phyloP scores from a whole-genome alignment of 2,329 filamentous ascomycete genomes.

The Grosmannia huntii region DNA sequence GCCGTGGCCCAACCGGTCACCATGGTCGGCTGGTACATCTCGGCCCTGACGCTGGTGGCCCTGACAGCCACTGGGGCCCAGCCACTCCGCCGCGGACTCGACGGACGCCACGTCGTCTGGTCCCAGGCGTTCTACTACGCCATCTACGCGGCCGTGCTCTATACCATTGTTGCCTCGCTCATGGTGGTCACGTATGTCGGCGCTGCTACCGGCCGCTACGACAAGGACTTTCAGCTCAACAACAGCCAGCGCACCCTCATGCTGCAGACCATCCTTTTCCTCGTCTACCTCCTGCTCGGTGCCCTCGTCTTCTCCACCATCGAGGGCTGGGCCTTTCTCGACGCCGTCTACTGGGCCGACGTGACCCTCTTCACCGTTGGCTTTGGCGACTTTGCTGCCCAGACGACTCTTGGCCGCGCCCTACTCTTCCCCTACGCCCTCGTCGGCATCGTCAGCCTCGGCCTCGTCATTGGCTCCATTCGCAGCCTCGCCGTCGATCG shows the following conservation, averaged over 20 bases:
- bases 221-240: constrained; percentile 65
- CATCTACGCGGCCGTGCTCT: constrained; percentile 65
- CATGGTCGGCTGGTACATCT: constrained; percentile 65
- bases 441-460: constrained; percentile 60
- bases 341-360: constrained; percentile 69
- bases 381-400: constrained; percentile 41
- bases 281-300: constrained; percentile 68
- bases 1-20: constrained; percentile 71
- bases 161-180: constrained; percentile 65
- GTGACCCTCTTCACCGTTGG: constrained; percentile 55
- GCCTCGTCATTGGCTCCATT: constrained; percentile 25
- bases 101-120: constrained; percentile 30
- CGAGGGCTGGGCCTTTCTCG: constrained; percentile 63
- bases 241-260: constrained; percentile 77
- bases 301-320: constrained; percentile 61
- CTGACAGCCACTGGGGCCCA: constrained; percentile 55
- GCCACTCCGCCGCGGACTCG: constrained; percentile 24
- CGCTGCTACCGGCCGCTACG: constrained; percentile 56
- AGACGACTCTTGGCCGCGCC: constrained; percentile 45
- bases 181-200: constrained; percentile 71
- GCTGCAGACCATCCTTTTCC: constrained; percentile 76
- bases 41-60: constrained; percentile 50
- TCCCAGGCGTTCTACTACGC: constrained; percentile 84
- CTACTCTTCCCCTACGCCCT: constrained; percentile 76
- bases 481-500: constrained; percentile 49